Base-by-base conservation (phyloP, 495 filamentous ascomycete species). In the Xeromyces bisporus region DNA sequence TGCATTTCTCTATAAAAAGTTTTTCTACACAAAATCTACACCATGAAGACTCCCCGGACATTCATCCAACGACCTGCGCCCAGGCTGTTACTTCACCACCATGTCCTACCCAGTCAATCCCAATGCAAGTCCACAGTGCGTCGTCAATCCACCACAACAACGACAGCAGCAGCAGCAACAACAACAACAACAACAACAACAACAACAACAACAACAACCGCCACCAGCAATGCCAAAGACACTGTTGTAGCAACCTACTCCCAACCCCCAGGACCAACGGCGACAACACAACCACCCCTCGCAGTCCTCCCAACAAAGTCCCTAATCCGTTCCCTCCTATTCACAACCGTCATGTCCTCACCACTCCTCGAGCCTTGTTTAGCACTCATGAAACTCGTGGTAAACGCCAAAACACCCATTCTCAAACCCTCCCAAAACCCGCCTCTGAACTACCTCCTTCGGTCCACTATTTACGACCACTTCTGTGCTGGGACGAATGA, bases 401-500 rank as follows among this genome's bases (percentile, higher is more conserved):
- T 79, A 15, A 55, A 80, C 35, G 73, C 74, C 17, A 66, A 64
- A 13, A 68, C 50, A 12, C 53, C 65, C 2, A 24, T 71, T 6
- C 50, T 78, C 7, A 66, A 66, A 37, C 70, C 72, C 2, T 66
- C 72, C 36, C 50, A 45, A 18, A 78, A 78, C 35, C 62, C 60
- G 0, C 7, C 73, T 11, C 58, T 76, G 9, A 53, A 61, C 27
- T 54, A 54, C 36, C 47, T 80, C 20, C 60, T 91, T 18, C 77
- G 80, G 36, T 64, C 72, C 33, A 87, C 79, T 0, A 82, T 91
- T 45, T 91, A 91, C 48, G 67, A 69, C 32, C 80, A 91, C 43
- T 91, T 87, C 48, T 91, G 82, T 46, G 77, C 78, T 1, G 82
- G 82, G 12, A 71, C 77, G 44, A 77, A 69, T 27, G 51, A 61